A percentile compares a stretch with the other conserved stretches of the same genome.
Conservation (phyloP, 2,329 filamentous ascomycete species). For the Ophiocordyceps camponoti-leonardi region DNA sequence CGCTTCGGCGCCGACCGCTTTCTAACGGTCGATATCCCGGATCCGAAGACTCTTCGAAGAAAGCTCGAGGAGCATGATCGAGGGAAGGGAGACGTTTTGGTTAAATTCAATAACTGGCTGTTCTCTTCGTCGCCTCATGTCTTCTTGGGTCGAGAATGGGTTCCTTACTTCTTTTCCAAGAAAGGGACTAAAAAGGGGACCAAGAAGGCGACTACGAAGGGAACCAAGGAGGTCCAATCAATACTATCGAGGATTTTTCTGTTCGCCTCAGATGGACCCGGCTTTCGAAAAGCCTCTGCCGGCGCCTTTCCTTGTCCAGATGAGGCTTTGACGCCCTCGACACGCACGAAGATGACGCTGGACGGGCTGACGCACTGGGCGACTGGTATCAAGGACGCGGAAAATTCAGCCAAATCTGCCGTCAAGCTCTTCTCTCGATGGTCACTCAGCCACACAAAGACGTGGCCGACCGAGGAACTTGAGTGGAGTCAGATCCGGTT, state of each 20-base stretch:
- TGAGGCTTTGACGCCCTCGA: conserved; percentile 6
- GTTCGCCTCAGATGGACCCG: conserved; percentile 35
- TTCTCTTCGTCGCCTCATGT: conserved; percentile 14
- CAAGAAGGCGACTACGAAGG: conserved; percentile 12
- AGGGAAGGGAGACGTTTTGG: not conserved
- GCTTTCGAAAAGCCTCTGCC: conserved; percentile 13
- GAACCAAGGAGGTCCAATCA: conserved; percentile 5
- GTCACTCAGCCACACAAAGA: conserved; percentile 26
- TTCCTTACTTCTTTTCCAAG: conserved; percentile 26
- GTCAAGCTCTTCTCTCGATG: conserved; percentile 43
- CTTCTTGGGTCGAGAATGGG: conserved; percentile 29
- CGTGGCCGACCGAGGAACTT: conserved; percentile 27
- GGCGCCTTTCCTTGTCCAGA: conserved; percentile 7
- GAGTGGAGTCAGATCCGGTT: conserved; percentile 27
- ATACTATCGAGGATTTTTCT: conserved; percentile 23
- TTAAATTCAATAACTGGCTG: not conserved
- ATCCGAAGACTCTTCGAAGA: conserved; percentile 12
- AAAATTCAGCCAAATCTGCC: conserved; percentile 26
- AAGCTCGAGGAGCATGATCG: conserved; percentile 12
- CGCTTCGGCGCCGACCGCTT: conserved; percentile 42
- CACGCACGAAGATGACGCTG: conserved; percentile 18
- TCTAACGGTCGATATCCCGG: conserved; percentile 35
- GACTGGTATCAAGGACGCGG: conserved; percentile 19
- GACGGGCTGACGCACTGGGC: conserved; percentile 33
- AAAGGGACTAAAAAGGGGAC: conserved; percentile 18